Evolutionary conservation across 2,329 filamentous ascomycete genomes (phyloP).

Genomic region (Scortechinia acanthostroma): DNA sequence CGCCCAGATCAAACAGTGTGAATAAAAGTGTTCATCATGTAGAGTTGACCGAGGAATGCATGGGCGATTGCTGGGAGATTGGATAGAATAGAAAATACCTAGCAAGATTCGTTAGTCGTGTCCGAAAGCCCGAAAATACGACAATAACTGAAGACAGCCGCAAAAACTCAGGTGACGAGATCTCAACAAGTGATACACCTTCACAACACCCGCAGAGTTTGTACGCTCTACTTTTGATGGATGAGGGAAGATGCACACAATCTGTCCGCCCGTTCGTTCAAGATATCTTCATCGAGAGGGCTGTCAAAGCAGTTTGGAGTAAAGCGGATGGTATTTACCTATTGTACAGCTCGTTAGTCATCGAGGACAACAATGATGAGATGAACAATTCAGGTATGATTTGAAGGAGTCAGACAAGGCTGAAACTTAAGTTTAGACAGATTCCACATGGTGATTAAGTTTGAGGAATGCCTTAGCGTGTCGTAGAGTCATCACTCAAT

Average conservation of each 20-base stretch:
- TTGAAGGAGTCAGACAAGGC: slow-evolving; percentile 52
- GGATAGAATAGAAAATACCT: slow-evolving; percentile 1
- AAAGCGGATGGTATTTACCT: slow-evolving; percentile 7
- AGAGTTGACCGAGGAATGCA: slow-evolving; percentile 3
- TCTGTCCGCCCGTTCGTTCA: slow-evolving; percentile 69
- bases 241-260: slow-evolving; percentile 38
- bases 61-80: background rate
- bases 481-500: slow-evolving; percentile 52
- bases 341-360: background rate
- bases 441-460: slow-evolving; percentile 59
- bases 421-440: slow-evolving; percentile 58
- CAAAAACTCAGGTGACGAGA: slow-evolving; percentile 53
- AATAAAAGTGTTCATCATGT: slow-evolving; percentile 62
- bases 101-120: background rate
- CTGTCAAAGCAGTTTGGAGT: slow-evolving; percentile 7
- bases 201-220: slow-evolving; percentile 50
- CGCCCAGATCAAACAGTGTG: slow-evolving; percentile 62
- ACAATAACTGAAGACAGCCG: slow-evolving; percentile 10
- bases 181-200: slow-evolving; percentile 59
- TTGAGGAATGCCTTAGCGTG: slow-evolving; percentile 66
- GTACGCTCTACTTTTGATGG: slow-evolving; percentile 49
- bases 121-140: slow-evolving; percentile 2
- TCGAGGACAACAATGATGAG: slow-evolving; percentile 3
- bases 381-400: slow-evolving; percentile 10
- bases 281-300: slow-evolving; percentile 45